Base-by-base conservation (phyloP, 305 asterid genomes). In the Ilex paraguariensis region DNA sequence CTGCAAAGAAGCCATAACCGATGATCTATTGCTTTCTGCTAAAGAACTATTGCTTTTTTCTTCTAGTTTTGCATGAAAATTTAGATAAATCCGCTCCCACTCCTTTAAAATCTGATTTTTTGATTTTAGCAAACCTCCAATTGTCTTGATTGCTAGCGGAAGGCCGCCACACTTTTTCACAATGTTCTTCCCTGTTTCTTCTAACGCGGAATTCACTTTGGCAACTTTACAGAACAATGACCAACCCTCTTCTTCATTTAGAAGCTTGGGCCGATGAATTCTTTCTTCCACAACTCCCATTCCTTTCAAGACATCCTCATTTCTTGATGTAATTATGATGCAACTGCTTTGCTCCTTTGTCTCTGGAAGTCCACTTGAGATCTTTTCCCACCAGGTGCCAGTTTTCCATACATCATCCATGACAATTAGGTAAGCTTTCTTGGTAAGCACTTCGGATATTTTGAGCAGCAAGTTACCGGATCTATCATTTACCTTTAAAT, bases 371-470 rank as follows among this genome's bases (percentile, higher is more conserved):
- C 67, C 69, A 10, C 13, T 33, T 5, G 65, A 69, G 33, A 69
- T 54, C 51, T 53, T 48, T 6, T 48, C 56, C 79, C 79, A 74
- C 71, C 71, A 69, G 12, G 66, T 68, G 42, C 48, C 63, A 54
- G 17, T 59, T 31, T 48, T 61, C 79, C 79, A 74, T 32, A 69
- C 79, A 61, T 74, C 75, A 69, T 74, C 79, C 42, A 74, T 7
- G 62, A 74, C 75, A 42, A 69, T 57, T 5, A 69, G 44, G 54
- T 65, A 65, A 1, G 64, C 50, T 42, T 57, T 66, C 5, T 58
- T 45, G 12, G 57, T 45, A 17, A 69, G 79, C 57, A 42, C 3
- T 33, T 74, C 28, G 12, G 21, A 42, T 13, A 74, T 66, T 53
- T 15, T 69, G 39, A 14, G 51, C 17, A 42, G 64, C 69, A 65